phyloP scores from a whole-genome alignment of 1,139 yeast genomes.

The Saccharomyces hybrid region DNA sequence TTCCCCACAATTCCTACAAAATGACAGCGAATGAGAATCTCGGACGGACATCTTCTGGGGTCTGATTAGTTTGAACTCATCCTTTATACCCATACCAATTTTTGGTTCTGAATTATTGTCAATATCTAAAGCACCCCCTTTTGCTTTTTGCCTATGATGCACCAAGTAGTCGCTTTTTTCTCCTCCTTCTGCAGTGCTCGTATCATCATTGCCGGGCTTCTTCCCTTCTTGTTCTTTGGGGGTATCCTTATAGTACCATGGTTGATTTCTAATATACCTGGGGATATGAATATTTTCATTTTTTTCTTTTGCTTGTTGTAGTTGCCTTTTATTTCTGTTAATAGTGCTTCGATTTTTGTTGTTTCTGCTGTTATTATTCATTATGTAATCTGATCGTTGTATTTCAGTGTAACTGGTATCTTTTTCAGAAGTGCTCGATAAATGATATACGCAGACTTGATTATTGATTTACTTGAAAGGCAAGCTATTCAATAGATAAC shows the following conservation, averaged over 20 bases:
- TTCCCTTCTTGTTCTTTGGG: neutral
- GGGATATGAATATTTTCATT: conserved; percentile 29
- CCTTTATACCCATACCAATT: conserved; percentile 25
- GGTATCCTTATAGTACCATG: conserved; percentile 27
- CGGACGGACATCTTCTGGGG: neutral
- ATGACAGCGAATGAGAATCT: neutral
- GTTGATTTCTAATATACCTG: conserved; percentile 27
- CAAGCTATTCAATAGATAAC: neutral
- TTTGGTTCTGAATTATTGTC: conserved; percentile 28
- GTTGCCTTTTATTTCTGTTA: neutral
- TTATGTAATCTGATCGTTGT: neutral
- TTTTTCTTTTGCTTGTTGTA: neutral
- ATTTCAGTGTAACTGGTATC: neutral
- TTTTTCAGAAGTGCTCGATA: neutral
- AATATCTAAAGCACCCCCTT: conserved; percentile 20
- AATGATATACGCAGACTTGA: neutral
- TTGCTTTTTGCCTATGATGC: conserved; percentile 26
- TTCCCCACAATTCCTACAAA: conserved; percentile 26
- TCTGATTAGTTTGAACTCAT: conserved; percentile 13
- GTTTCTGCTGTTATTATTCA: neutral
- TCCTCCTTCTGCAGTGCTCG: conserved; percentile 2
- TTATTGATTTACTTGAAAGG: neutral
- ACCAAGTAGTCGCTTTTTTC: conserved; percentile 21
- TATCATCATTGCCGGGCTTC: neutral
- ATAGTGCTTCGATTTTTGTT: neutral